A percentile compares a stretch with the other conserved stretches of the same genome.
Evolutionary conservation across 179 eudicot species (phyloP).

Genomic region (Spergularia azorica): DNA sequence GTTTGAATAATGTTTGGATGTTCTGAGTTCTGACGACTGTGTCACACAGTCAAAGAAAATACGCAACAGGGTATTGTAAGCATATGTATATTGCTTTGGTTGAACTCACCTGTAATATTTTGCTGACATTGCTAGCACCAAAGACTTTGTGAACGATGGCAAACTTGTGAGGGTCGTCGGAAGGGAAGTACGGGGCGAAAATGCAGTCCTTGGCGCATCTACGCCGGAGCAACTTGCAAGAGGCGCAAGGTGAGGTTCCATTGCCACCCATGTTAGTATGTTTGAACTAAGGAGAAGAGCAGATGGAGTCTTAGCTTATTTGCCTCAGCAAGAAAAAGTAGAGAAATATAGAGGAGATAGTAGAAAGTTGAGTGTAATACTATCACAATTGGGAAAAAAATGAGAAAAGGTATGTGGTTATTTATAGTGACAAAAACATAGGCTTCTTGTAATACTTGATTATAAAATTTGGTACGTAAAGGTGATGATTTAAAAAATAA

Average conservation of each 20-base stretch:
- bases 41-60: background rate
- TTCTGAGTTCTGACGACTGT: background rate
- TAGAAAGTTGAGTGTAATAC: background rate
- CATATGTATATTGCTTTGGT: background rate
- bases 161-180: slow-evolving; percentile 77
- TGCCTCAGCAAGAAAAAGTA: background rate
- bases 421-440: slow-evolving; percentile 32
- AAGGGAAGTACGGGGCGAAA: slow-evolving; percentile 83
- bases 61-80: background rate
- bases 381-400: slow-evolving; percentile 20
- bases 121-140: slow-evolving; percentile 87
- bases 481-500: slow-evolving; percentile 21
- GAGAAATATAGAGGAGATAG: background rate
- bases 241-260: slow-evolving; percentile 81
- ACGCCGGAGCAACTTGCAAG: slow-evolving; percentile 81
- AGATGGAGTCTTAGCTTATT: background rate
- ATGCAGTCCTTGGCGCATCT: slow-evolving; percentile 79
- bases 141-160: slow-evolving; percentile 88
- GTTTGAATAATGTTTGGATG: background rate
- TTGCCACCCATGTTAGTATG: slow-evolving; percentile 39
- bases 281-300: background rate
- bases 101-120: slow-evolving; percentile 68
- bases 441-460: slow-evolving; percentile 16
- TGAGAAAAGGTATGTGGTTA: slow-evolving; percentile 29
- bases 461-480: slow-evolving; percentile 5